Percentiles rank a stretch among this genome's conserved stretches.
These are phyloP conservation scores for Colletotrichum coccodes DNA, from an alignment of 2,329 filamentous ascomycete genomes.

Conservation along the genomic window DNA sequence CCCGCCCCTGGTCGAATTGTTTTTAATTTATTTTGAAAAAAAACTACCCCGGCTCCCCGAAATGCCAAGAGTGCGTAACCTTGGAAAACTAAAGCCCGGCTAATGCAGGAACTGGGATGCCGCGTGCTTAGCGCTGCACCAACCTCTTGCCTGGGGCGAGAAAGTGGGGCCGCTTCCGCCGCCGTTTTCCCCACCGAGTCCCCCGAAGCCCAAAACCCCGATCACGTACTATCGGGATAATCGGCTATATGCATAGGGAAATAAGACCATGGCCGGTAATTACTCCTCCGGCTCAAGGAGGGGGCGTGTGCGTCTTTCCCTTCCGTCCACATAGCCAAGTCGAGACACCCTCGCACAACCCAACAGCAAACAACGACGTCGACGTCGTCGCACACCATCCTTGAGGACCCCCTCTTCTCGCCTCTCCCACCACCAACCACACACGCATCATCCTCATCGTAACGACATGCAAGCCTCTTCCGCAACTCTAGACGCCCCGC, in stretches of 20 bases:
- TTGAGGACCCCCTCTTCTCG: background rate
- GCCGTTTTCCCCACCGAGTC: background rate
- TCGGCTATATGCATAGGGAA: constrained; percentile 5
- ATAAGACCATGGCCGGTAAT: background rate
- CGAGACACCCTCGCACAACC: constrained; percentile 7
- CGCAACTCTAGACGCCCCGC: constrained; percentile 10
- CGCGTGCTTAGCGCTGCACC: constrained; percentile 19
- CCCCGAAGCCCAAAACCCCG: background rate
- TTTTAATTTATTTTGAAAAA: background rate
- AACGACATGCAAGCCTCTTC: constrained; percentile 26
- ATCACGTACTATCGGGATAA: background rate
- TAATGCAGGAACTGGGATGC: constrained; percentile 34
- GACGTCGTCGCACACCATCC: background rate
- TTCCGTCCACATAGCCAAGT: background rate
- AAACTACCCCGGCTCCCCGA: background rate
- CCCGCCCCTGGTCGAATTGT: background rate
- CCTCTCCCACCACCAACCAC: background rate
- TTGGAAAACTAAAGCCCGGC: constrained; percentile 22
- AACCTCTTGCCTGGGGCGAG: background rate
- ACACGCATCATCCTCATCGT: constrained; percentile 2
- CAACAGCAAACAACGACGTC: background rate
- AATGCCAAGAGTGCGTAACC: constrained; percentile 24
- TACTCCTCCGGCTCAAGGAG: background rate
- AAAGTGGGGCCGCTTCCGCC: constrained; percentile 22
- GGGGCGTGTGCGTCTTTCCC: constrained; percentile 17